These are phyloP conservation scores for Rosa lucieae DNA, from an alignment of 306 rosid genomes.

Conservation along the genomic window DNA sequence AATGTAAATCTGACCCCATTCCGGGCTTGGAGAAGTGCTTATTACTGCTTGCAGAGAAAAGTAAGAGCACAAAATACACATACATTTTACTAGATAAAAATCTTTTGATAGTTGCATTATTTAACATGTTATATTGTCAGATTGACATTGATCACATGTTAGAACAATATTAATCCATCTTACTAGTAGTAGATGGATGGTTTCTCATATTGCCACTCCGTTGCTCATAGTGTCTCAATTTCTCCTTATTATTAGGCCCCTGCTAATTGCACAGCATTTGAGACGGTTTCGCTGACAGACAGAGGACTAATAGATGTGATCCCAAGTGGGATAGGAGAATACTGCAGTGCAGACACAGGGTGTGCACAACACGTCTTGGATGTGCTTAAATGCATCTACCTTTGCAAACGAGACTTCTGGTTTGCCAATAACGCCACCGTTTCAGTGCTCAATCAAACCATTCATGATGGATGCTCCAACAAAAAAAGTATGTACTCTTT, in stretches of 20 bases:
- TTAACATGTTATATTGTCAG: background rate
- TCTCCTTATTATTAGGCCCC: background rate
- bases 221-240: background rate
- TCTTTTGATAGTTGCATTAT: background rate
- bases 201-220: background rate
- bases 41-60: conserved; percentile 36
- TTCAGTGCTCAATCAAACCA: background rate
- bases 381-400: conserved; percentile 34
- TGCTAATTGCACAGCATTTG: background rate
- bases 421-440: conserved; percentile 34
- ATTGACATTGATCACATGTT: background rate
- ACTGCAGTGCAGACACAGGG: conserved; percentile 23
- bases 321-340: conserved; percentile 1
- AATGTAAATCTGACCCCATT: conserved; percentile 46
- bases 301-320: conserved; percentile 29
- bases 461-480: conserved; percentile 8
- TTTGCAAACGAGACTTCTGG: conserved; percentile 36
- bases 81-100: background rate
- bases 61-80: conserved; percentile 16
- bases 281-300: conserved; percentile 4
- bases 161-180: background rate
- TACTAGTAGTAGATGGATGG: background rate
- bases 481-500: conserved; percentile 19
- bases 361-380: conserved; percentile 29
- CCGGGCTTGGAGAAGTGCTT: conserved; percentile 47